Conservation (phyloP, 768 basidiomycete species). For the Tricholoma furcatifolium region DNA sequence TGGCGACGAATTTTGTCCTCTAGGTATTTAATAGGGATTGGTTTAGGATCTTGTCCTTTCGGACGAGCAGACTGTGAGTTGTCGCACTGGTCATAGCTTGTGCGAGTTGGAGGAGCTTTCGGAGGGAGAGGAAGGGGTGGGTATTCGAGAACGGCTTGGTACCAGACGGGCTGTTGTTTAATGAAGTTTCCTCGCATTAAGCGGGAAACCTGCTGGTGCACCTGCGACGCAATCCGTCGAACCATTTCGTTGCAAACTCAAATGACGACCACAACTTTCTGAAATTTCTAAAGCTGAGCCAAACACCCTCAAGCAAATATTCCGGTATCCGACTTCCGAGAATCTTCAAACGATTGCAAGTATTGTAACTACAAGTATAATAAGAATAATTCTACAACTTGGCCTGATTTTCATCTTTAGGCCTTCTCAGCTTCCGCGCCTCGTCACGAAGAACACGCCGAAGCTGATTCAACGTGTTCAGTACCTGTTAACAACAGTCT, state of each 20-base stretch:
- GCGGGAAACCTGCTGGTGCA: constrained; percentile 84
- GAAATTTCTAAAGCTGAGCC: background rate
- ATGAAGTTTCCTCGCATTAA: constrained; percentile 68
- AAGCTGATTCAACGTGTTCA: constrained; percentile 26
- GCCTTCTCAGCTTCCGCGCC: constrained; percentile 30
- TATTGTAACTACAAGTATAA: too few species aligned
- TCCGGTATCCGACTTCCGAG: background rate
- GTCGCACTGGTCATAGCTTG: constrained; percentile 46
- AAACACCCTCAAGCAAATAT: constrained; percentile 7
- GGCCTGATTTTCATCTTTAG: background rate
- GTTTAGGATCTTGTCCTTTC: constrained; percentile 40
- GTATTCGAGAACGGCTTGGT: constrained; percentile 77
- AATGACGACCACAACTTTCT: background rate
- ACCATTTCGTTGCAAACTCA: constrained; percentile 47
- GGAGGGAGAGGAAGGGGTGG: constrained; percentile 89
- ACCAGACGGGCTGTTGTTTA: constrained; percentile 76
- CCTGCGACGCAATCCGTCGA: constrained; percentile 80
- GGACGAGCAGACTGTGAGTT: constrained; percentile 26
- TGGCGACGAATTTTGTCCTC: constrained; percentile 86
- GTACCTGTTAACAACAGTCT: background rate
- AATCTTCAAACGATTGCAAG: too few species aligned
- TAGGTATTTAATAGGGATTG: constrained; percentile 66
- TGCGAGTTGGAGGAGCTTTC: constrained; percentile 60
- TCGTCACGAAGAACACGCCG: constrained; percentile 52
- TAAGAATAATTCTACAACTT: constrained; percentile 10